These are phyloP conservation scores for Asterochloris erici DNA, from an alignment of 139 green algal species.

Conservation along the genomic window DNA sequence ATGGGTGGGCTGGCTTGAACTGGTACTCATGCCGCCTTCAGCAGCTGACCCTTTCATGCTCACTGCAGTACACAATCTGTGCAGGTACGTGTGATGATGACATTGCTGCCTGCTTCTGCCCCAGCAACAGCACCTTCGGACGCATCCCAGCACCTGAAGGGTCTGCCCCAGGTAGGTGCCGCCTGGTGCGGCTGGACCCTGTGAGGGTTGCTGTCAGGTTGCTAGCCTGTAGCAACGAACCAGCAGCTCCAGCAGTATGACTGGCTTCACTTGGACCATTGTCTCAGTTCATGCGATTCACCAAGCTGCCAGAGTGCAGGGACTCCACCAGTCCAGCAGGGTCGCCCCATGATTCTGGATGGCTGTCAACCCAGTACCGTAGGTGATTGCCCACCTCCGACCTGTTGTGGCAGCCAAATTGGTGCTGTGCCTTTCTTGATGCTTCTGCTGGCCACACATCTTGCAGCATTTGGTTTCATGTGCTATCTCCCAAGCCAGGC, in stretches of 20 bases:
- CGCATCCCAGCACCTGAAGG: conserved; percentile 1
- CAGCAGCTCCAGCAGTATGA: no score
- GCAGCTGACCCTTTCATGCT: no score
- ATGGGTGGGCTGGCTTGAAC: no score
- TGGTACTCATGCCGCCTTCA: no score
- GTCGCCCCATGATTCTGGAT: not conserved
- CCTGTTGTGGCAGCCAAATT: not conserved
- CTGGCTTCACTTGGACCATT: no score
- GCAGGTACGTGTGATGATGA: conserved; percentile 51
- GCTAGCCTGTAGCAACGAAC: no score
- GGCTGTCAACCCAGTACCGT: not conserved
- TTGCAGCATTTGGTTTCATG: no score
- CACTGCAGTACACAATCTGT: no score
- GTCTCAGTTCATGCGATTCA: not conserved
- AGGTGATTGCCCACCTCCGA: not conserved
- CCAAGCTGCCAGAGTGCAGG: not conserved
- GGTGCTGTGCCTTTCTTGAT: not conserved
- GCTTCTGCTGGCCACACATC: not conserved
- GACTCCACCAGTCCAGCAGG: not conserved
- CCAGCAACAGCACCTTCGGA: conserved; percentile 31
- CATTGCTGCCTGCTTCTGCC: conserved; percentile 46
- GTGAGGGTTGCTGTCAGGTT: no score
- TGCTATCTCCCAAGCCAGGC: no score
- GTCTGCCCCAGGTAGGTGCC: not conserved
- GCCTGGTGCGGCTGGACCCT: no score